Percentiles rank a stretch among this genome's conserved stretches.
These are phyloP conservation scores for Calcarisporium arbuscula DNA, from an alignment of 2,329 filamentous ascomycete species.

Conservation along the genomic window DNA sequence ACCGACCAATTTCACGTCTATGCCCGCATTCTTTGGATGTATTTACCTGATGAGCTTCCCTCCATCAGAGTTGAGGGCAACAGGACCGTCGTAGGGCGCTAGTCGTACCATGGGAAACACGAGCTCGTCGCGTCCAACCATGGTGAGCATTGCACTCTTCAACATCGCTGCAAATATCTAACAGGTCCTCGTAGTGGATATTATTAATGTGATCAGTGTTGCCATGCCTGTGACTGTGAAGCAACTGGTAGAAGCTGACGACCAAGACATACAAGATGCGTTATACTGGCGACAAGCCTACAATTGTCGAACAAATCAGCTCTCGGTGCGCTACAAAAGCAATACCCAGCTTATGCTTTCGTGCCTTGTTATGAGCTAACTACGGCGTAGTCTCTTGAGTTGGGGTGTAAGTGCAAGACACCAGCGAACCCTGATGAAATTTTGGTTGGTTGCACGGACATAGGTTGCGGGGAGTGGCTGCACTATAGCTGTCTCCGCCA, in stretches of 20 bases:
- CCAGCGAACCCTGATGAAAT: conserved; percentile 58
- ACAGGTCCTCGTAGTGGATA: too few relatives aligned
- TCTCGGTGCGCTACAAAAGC: too few relatives aligned
- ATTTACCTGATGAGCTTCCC: conserved; percentile 66
- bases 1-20: conserved; percentile 68
- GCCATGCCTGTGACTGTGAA: conserved; percentile 56
- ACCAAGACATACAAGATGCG: conserved; percentile 53
- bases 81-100: conserved; percentile 45
- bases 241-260: conserved; percentile 64
- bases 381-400: conserved; percentile 46
- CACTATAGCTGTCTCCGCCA: conserved; percentile 57
- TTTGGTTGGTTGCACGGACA: conserved; percentile 50
- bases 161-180: too few relatives aligned
- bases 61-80: conserved; percentile 46
- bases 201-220: conserved; percentile 67
- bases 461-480: conserved; percentile 53
- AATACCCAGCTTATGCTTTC: conserved; percentile 16
- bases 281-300: conserved; percentile 61
- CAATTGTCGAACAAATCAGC: conserved; percentile 48
- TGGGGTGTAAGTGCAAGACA: conserved; percentile 51
- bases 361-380: too few relatives aligned
- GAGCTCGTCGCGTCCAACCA: conserved; percentile 69
- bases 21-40: conserved; percentile 70
- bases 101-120: conserved; percentile 60
- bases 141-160: too few relatives aligned